Evolutionary conservation across 768 basidiomycete species (phyloP), one percentile per base, ranked within the genome.

Genomic region (Trametes villosa): DNA sequence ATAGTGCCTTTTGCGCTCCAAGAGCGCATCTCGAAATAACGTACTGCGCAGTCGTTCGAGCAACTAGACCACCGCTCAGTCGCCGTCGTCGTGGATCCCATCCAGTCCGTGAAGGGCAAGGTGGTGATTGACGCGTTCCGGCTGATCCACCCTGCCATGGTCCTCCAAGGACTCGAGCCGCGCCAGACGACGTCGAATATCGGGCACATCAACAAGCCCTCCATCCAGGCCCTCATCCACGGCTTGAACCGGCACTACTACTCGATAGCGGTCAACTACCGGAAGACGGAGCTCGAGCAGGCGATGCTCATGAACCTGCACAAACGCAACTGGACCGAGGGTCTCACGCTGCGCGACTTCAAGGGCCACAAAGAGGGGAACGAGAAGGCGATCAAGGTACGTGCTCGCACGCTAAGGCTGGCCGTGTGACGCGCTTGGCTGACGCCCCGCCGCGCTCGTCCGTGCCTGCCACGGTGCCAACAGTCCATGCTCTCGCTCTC

Each of bases 81-180:
- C 26, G 95, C 96, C 24, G 96, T 98, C 54, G 96, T 98, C 65
- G 86, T 98, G 64, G 97, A 99, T 76, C 97, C 97, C 36, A 98
- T 98, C 69, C 97, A 98, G 75, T 98, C 96, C 40, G 97, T 99
- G 70, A 96, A 96, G 75, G 92, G 92, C 53, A 99, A 98, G 75
- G 97, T 99, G 42, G 97, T 98, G 50, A 98, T 99, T 64, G 97
- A 98, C 76, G 97, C 97, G 3, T 99, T 99, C 82, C 89, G 97
- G 59, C 88, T 95, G 45, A 98, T 99, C 77, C 92, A 91, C 72
- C 94, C 96, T 20, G 87, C 93, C 68, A 83, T 88, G 45, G 88
- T 98, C 62, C 87, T 97, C 63, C 81, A 90, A 58, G 97, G 97
- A 51, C 89, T 92, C 57, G 97, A 99, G 77, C 93, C 95, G 12